These are phyloP conservation scores for Graphilbum fragrans DNA, from an alignment of 2,329 filamentous ascomycete species.

Conservation along the genomic window DNA sequence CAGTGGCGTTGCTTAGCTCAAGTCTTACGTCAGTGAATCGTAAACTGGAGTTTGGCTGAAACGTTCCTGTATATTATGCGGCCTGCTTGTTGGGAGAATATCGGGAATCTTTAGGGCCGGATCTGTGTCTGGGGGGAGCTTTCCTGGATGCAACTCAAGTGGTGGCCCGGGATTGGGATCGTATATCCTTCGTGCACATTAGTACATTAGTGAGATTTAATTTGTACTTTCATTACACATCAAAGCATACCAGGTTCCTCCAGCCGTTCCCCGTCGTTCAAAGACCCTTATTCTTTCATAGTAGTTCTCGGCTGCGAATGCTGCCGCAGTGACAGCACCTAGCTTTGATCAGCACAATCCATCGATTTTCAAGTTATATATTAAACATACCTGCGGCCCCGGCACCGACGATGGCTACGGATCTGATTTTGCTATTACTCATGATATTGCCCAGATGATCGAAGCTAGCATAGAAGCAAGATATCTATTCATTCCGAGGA, in stretches of 20 bases:
- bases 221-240: too few species aligned
- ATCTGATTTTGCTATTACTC: constrained; percentile 6
- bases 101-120: constrained; percentile 29
- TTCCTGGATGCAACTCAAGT: constrained; percentile 27
- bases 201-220: neutral
- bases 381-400: constrained; percentile 6
- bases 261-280: constrained; percentile 27
- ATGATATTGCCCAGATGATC: too few species aligned
- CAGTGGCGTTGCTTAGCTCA: neutral
- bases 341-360: neutral
- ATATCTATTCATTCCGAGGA: too few species aligned
- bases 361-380: neutral
- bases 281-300: constrained; percentile 29
- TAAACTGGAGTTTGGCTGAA: constrained; percentile 39
- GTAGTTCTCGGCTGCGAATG: constrained; percentile 30
- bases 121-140: constrained; percentile 30
- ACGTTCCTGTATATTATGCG: constrained; percentile 29
- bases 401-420: constrained; percentile 9
- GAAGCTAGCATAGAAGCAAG: too few species aligned
- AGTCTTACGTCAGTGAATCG: constrained; percentile 32
- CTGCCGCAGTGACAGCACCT: constrained; percentile 35
- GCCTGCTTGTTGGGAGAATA: constrained; percentile 24
- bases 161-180: constrained; percentile 27
- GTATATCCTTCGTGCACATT: constrained; percentile 34
- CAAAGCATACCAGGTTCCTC: constrained; percentile 38